Evolutionary conservation across 441 rosid genomes (phyloP).

Genomic region (Gossypium trilobum): DNA sequence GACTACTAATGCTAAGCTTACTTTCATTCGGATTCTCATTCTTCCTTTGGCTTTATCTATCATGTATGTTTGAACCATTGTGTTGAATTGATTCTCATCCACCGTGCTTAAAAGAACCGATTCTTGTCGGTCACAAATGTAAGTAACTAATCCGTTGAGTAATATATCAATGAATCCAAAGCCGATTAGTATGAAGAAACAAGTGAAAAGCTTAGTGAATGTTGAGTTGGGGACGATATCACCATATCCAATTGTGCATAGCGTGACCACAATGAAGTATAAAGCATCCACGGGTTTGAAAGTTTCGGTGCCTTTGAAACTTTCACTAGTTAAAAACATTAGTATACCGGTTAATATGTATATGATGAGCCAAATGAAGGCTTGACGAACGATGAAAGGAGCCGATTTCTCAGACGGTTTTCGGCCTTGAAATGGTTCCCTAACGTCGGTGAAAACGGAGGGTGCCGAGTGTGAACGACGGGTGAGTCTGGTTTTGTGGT

Average conservation of each 20-base stretch:
- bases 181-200: constrained; percentile 42
- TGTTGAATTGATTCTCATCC: constrained; percentile 37
- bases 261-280: constrained; percentile 57
- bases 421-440: constrained; percentile 27
- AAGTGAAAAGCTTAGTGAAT: constrained; percentile 51
- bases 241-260: constrained; percentile 63
- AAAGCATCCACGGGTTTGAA: constrained; percentile 44
- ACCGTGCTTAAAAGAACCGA: constrained; percentile 44
- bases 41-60: constrained; percentile 53
- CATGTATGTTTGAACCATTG: constrained; percentile 39
- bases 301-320: constrained; percentile 38
- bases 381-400: constrained; percentile 45
- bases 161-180: constrained; percentile 56
- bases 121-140: constrained; percentile 60
- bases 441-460: constrained; percentile 32
- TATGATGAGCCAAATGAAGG: constrained; percentile 35
- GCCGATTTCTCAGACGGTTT: constrained; percentile 20
- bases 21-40: constrained; percentile 58
- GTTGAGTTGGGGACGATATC: constrained; percentile 55
- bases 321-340: constrained; percentile 19
- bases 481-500: constrained; percentile 26
- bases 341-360: constrained; percentile 33
- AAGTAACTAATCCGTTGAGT: constrained; percentile 50
- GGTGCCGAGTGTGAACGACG: constrained; percentile 58
- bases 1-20: constrained; percentile 38